These are phyloP conservation scores for Gossypium herbaceum DNA, from an alignment of 345 rosid genomes.

Conservation along the genomic window DNA sequence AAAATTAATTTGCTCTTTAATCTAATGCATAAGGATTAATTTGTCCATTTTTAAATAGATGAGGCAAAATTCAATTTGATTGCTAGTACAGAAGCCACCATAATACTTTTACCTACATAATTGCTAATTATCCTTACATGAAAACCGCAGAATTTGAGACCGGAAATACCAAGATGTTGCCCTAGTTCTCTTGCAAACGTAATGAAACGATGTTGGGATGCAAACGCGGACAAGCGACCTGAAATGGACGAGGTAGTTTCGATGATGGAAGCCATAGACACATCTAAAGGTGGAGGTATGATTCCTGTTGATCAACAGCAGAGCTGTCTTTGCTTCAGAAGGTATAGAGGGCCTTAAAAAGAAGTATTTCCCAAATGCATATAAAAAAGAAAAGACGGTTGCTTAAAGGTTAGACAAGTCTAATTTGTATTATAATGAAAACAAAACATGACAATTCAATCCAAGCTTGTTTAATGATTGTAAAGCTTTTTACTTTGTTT, in stretches of 20 bases:
- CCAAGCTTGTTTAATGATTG: slow-evolving; percentile 20
- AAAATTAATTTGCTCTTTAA: no score
- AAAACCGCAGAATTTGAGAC: slow-evolving; percentile 73
- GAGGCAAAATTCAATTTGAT: rapidly evolving
- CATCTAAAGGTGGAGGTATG: slow-evolving; percentile 95
- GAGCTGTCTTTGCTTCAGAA: slow-evolving; percentile 86
- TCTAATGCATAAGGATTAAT: no score
- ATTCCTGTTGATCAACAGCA: slow-evolving; percentile 82
- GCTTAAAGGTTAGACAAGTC: neutral
- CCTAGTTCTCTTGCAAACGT: slow-evolving; percentile 83
- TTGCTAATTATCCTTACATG: neutral
- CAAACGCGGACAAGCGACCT: slow-evolving; percentile 86
- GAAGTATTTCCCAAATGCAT: neutral
- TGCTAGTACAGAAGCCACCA: no score
- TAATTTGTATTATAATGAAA: slow-evolving; percentile 17
- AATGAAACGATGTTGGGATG: slow-evolving; percentile 98
- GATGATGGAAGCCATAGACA: slow-evolving; percentile 82
- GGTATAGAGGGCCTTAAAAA: slow-evolving; percentile 77
- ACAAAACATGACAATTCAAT: neutral
- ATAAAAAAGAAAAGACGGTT: neutral
- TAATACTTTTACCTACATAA: neutral
- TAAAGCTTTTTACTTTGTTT: slow-evolving; percentile 28
- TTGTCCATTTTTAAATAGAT: no score
- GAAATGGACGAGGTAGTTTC: slow-evolving; percentile 97
- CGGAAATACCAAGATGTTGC: slow-evolving; percentile 97